These are phyloP conservation scores for Coffea canephora DNA, from an alignment of 257 asterid genomes.

Conservation along the genomic window DNA sequence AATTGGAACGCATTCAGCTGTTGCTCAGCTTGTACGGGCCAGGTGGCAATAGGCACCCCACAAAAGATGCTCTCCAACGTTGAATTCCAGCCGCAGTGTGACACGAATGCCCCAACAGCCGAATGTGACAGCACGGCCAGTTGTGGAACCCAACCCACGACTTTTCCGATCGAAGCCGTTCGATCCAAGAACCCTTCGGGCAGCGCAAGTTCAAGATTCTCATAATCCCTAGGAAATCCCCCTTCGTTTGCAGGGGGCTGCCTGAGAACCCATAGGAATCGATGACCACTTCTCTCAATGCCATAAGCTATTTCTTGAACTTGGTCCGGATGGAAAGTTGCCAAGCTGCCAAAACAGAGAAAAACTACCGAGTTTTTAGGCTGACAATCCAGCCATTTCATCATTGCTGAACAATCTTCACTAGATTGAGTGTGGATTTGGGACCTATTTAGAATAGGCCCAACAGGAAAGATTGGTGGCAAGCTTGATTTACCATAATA, in stretches of 20 bases:
- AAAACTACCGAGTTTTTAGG: conserved; percentile 25
- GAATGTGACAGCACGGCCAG: conserved; percentile 19
- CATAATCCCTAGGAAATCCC: conserved; percentile 2
- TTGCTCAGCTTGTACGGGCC: conserved; percentile 28
- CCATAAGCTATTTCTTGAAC: conserved; percentile 23
- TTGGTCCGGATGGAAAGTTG: conserved; percentile 5
- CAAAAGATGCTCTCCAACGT: conserved; percentile 23
- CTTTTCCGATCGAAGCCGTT: conserved; percentile 15
- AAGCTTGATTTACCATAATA: background rate
- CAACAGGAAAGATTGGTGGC: conserved; percentile 10
- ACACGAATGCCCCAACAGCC: conserved; percentile 23
- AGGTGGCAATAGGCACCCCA: conserved; percentile 24
- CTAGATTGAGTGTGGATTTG: background rate
- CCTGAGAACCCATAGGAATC: conserved; percentile 20
- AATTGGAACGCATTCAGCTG: conserved; percentile 24
- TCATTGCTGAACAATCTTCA: background rate
- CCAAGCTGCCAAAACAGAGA: conserved; percentile 28
- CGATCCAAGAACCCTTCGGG: conserved; percentile 24
- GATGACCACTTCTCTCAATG: conserved; percentile 8
- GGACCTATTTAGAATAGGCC: conserved; percentile 6
- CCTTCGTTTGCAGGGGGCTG: conserved; percentile 8
- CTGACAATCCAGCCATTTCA: conserved; percentile 24
- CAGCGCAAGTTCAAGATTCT: conserved; percentile 11
- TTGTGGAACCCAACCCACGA: conserved; percentile 31
- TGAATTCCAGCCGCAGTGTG: background rate